Evolutionary conservation across 2,329 filamentous ascomycete genomes (phyloP).

Genomic region (Akanthomyces lecanii): DNA sequence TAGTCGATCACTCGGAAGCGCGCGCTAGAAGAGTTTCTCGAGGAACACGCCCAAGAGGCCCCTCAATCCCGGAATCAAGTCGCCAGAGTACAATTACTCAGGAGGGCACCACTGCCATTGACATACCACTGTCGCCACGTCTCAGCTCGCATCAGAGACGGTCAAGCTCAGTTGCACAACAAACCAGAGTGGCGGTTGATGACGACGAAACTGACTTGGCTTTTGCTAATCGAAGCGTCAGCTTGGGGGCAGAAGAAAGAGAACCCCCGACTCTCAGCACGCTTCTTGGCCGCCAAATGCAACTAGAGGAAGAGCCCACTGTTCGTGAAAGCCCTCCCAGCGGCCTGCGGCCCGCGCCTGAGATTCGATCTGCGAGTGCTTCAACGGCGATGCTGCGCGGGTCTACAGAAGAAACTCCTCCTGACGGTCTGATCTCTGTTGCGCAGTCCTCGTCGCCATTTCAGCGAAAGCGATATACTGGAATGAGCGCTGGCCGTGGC

Average conservation of each 20-base stretch:
- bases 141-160: slow-evolving; percentile 52
- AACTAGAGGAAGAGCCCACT: slow-evolving; percentile 30
- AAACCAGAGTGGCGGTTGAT: slow-evolving; percentile 50
- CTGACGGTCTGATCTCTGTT: slow-evolving; percentile 40
- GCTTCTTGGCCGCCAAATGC: slow-evolving; percentile 47
- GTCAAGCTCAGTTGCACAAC: slow-evolving; percentile 67
- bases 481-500: slow-evolving; percentile 33
- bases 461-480: slow-evolving; percentile 43
- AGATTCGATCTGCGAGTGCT: slow-evolving; percentile 37
- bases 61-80: slow-evolving; percentile 29
- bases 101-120: slow-evolving; percentile 61
- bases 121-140: slow-evolving; percentile 68
- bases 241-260: slow-evolving; percentile 61
- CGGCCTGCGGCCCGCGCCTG: slow-evolving; percentile 39
- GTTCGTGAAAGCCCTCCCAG: slow-evolving; percentile 22
- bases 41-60: slow-evolving; percentile 24
- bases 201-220: slow-evolving; percentile 60
- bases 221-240: slow-evolving; percentile 63
- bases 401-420: slow-evolving; percentile 43
- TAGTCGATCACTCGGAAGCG: slow-evolving; percentile 39
- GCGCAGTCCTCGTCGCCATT: slow-evolving; percentile 42
- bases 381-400: slow-evolving; percentile 38
- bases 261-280: slow-evolving; percentile 62
- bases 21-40: slow-evolving; percentile 29
- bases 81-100: slow-evolving; percentile 39